Conservation (phyloP, 2,329 filamentous ascomycete genomes). For the Graphium sp. region DNA sequence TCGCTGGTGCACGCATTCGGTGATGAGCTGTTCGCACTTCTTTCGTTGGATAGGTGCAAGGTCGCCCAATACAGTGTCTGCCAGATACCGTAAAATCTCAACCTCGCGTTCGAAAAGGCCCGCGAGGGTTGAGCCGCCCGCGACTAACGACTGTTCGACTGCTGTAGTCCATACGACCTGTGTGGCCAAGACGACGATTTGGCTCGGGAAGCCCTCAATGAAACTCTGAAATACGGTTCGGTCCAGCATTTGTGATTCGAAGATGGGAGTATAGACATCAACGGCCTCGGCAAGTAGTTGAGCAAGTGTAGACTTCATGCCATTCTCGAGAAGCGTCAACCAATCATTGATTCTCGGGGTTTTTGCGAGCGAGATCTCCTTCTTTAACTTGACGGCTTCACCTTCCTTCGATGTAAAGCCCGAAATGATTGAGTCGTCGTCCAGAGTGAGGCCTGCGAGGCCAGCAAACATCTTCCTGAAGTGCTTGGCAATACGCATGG, state of each 20-base stretch:
- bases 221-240: slow-evolving; percentile 58
- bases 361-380: slow-evolving; percentile 80
- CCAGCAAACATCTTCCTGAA: slow-evolving; percentile 99
- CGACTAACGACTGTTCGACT: slow-evolving; percentile 60
- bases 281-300: slow-evolving; percentile 80
- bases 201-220: slow-evolving; percentile 71
- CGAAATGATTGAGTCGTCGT: slow-evolving; percentile 74
- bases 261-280: slow-evolving; percentile 64
- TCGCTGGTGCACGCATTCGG: slow-evolving; percentile 94
- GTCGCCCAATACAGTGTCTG: slow-evolving; percentile 77
- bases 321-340: slow-evolving; percentile 81
- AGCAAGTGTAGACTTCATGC: slow-evolving; percentile 87
- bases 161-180: slow-evolving; percentile 87
- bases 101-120: slow-evolving; percentile 68
- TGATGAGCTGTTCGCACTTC: slow-evolving; percentile 97
- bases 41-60: slow-evolving; percentile 75
- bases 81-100: slow-evolving; percentile 69
- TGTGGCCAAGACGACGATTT: slow-evolving; percentile 87
- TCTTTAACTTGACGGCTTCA: slow-evolving; percentile 74
- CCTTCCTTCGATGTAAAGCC: slow-evolving; percentile 93
- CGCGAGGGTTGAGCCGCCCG: slow-evolving; percentile 53
- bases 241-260: slow-evolving; percentile 55
- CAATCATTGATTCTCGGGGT: slow-evolving; percentile 97
- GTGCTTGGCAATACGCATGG: slow-evolving; percentile 89
- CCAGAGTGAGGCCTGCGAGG: slow-evolving; percentile 75